phyloP scores from a whole-genome alignment of 371 early-diverging fungal genomes.

The Zychaea mexicana region DNA sequence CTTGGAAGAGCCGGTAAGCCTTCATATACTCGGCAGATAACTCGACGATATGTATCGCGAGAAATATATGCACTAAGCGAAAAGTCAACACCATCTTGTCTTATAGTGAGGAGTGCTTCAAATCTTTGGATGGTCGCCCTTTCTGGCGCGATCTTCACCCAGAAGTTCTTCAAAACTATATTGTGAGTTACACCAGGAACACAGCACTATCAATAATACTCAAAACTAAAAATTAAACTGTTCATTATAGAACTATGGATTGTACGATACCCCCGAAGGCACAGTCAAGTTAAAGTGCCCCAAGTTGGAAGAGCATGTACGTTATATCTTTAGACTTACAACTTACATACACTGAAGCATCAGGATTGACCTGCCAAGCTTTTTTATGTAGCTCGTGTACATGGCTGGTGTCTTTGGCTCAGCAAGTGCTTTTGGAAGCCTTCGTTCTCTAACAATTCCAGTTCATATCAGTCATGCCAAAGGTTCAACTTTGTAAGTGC shows the following conservation, averaged over 20 bases:
- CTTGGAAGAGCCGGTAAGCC: slow-evolving; percentile 6
- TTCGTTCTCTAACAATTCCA: slow-evolving; percentile 13
- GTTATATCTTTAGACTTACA: neutral
- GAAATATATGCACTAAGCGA: too few relatives aligned
- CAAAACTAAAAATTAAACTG: too few relatives aligned
- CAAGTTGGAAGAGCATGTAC: slow-evolving; percentile 41
- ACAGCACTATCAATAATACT: neutral
- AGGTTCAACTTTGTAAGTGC: slow-evolving; percentile 18
- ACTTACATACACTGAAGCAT: neutral
- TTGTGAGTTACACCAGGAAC: neutral
- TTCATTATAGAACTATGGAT: slow-evolving; percentile 15
- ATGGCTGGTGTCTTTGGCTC: neutral
- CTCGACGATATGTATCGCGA: too few relatives aligned
- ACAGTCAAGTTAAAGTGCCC: slow-evolving; percentile 43
- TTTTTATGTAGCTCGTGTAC: slow-evolving; percentile 5
- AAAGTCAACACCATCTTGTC: too few relatives aligned
- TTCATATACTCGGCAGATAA: too few relatives aligned
- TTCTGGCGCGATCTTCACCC: slow-evolving; percentile 17
- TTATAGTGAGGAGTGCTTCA: slow-evolving; percentile 21
- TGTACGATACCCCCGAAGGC: slow-evolving; percentile 40
- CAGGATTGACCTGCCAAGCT: neutral
- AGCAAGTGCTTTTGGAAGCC: slow-evolving; percentile 4
- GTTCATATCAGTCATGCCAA: slow-evolving; percentile 15
- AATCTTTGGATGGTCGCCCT: slow-evolving; percentile 7
- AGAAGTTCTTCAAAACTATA: slow-evolving; percentile 8